phyloP scores from a whole-genome alignment of 1,284 basidiomycete genomes.

The Abortiporus biennis region DNA sequence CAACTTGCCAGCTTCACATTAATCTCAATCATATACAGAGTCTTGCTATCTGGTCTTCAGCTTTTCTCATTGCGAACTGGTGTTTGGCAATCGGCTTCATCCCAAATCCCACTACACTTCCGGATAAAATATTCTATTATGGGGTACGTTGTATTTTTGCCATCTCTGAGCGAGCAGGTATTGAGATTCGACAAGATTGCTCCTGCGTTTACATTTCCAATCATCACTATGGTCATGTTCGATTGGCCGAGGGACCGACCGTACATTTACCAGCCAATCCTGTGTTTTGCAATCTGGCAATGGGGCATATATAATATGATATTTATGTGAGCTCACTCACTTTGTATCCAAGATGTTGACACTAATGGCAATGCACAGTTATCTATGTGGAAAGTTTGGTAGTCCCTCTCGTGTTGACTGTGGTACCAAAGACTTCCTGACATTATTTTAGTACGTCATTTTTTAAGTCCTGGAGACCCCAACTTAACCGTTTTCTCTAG shows the following conservation, averaged over 20 bases:
- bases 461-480: too few relatives aligned
- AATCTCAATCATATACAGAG: slow-evolving; percentile 25
- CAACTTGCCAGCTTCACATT: slow-evolving; percentile 62
- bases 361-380: slow-evolving; percentile 29
- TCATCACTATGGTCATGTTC: slow-evolving; percentile 52
- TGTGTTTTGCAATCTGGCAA: slow-evolving; percentile 50
- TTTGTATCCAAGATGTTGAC: neutral
- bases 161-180: too few relatives aligned
- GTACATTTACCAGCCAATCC: slow-evolving; percentile 52
- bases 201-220: slow-evolving; percentile 33
- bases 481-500: slow-evolving; percentile 18
- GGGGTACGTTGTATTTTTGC: slow-evolving; percentile 36
- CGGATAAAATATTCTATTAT: slow-evolving; percentile 61
- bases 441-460: slow-evolving; percentile 62
- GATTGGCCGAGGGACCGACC: slow-evolving; percentile 63
- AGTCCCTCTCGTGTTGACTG: slow-evolving; percentile 27
- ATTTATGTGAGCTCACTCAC: slow-evolving; percentile 40
- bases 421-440: slow-evolving; percentile 51
- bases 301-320: slow-evolving; percentile 47
- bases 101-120: slow-evolving; percentile 35
- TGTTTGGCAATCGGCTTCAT: slow-evolving; percentile 50
- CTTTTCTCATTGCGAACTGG: slow-evolving; percentile 72
- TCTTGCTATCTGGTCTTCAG: slow-evolving; percentile 56
- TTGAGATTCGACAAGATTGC: slow-evolving; percentile 30
- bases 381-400: slow-evolving; percentile 49